Base-by-base conservation (phyloP, 2,329 filamentous ascomycete genomes). In the Fusarium sp. region DNA sequence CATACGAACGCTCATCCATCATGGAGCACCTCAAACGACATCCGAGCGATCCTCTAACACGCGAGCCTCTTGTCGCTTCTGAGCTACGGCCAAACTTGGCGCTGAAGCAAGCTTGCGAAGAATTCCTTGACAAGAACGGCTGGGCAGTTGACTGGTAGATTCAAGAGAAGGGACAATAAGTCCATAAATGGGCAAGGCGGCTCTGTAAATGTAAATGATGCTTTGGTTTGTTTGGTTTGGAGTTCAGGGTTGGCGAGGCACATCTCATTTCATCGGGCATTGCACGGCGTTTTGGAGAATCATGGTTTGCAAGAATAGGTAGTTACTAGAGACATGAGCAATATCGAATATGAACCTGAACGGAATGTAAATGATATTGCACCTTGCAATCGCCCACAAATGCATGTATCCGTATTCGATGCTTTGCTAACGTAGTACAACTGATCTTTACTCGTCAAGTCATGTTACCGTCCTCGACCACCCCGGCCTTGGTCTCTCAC, bases 81-180 rank as follows among this genome's bases (percentile, higher is more conserved):
- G 92, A 97, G 40, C 76, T 98, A 50, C 83, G 93, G 38, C 90
- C 92, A 0, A 98, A 98, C 74, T 82, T 96, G 40, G 90, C 85
- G 1, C 80, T 98, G 55, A 92, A 89, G 74, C 85, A 91, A 49
- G 94, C 92, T 0, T 96, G 92, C 72, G 88, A 91, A 41, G 91
- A 95, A 67, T 98, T 96, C 70, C 79, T 97, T 56, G 84, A 91
- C 26, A 81, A 91, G 67, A 97, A 97, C 70, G 93, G 92, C 9
- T 97, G 95, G 91, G 92, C 93, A 1, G 93, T 91, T 35, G 93
- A 97, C 74, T 98, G 91, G 90, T 96, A 80, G 64, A 22, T 7
- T 10, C 5, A 19, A 34, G 3, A 3, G 24, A n/a, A 8, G 24
- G 3, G 4, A 24, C 15, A 24, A n/a, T 25, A 39, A 38, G 10